Percentiles rank a stretch among this genome's conserved stretches.
These are phyloP conservation scores for Apiospora malaysiana DNA, from an alignment of 2,329 filamentous ascomycete genomes.

Conservation along the genomic window DNA sequence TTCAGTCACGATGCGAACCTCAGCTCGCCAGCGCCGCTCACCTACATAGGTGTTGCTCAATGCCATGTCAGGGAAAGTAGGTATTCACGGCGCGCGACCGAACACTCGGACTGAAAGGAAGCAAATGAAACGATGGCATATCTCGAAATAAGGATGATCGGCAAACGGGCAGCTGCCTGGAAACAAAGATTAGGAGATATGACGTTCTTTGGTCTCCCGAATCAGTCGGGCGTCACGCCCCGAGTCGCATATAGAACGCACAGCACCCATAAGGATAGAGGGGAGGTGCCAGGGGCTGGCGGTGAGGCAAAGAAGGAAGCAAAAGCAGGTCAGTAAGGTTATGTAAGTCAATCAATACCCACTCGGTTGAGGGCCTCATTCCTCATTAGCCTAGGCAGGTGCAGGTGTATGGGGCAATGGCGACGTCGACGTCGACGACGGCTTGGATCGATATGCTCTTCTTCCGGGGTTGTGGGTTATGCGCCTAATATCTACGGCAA, in stretches of 20 bases:
- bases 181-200: neutral
- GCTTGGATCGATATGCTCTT: neutral
- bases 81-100: neutral
- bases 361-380: neutral
- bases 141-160: neutral
- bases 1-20: neutral
- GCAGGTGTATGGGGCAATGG: neutral
- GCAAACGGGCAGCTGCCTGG: neutral
- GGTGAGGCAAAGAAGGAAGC: neutral
- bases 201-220: neutral
- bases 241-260: slow-evolving; percentile 5
- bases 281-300: neutral
- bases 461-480: neutral
- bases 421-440: neutral
- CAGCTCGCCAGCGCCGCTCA: neutral
- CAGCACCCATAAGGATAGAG: neutral
- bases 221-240: neutral
- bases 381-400: neutral
- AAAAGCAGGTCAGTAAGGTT: neutral
- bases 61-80: no score
- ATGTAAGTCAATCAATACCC: neutral
- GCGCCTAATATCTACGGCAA: neutral
- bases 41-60: neutral
- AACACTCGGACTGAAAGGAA: neutral
- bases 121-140: neutral